Conservation (phyloP, 2,329 filamentous ascomycete genomes). For the Monosporascus cannonballus region DNA sequence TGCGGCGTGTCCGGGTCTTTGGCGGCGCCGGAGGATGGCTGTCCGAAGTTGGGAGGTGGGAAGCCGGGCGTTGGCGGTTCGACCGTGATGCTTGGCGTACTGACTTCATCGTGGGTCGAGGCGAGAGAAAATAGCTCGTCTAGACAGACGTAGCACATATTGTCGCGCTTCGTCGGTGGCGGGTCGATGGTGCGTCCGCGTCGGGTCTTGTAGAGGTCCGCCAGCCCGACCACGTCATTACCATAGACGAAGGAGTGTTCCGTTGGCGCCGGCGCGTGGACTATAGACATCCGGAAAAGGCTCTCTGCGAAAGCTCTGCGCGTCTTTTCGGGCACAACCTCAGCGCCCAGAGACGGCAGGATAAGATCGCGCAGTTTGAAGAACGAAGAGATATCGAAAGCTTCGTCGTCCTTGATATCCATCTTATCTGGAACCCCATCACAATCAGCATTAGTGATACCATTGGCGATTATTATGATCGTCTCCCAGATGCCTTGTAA, state of each 20-base stretch:
- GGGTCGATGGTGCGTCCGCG: constrained; percentile 68
- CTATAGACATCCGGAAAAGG: constrained; percentile 75
- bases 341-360: constrained; percentile 64
- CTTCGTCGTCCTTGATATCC: constrained; percentile 61
- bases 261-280: constrained; percentile 56
- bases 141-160: constrained; percentile 75
- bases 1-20: constrained; percentile 20
- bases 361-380: constrained; percentile 62
- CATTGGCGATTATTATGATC: constrained; percentile 59
- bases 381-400: constrained; percentile 76
- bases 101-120: constrained; percentile 37
- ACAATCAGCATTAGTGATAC: constrained; percentile 63
- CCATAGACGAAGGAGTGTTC: constrained; percentile 54
- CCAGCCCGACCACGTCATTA: constrained; percentile 45
- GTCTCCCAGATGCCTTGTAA: constrained; percentile 62
- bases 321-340: constrained; percentile 58
- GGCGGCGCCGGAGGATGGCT: constrained; percentile 11
- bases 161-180: constrained; percentile 55
- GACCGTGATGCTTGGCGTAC: constrained; percentile 30
- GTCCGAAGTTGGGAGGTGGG: constrained; percentile 19
- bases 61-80: constrained; percentile 40
- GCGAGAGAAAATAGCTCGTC: constrained; percentile 72
- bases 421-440: constrained; percentile 36
- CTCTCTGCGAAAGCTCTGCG: constrained; percentile 66
- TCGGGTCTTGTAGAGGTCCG: constrained; percentile 57